Evolutionary conservation across 129 eudicot genomes (phyloP).

Genomic region (Escallonia herrerae): DNA sequence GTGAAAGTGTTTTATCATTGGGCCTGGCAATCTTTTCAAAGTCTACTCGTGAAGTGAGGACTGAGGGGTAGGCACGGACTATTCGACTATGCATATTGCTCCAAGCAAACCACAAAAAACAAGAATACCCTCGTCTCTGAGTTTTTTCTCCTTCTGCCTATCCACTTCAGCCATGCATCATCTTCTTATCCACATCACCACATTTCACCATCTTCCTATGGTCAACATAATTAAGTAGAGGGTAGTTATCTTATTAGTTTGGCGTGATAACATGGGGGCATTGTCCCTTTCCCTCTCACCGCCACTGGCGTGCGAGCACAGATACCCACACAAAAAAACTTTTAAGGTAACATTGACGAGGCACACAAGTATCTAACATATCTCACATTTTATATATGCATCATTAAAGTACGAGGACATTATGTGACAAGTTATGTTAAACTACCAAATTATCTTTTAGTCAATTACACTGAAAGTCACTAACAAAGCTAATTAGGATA

Average conservation of each 20-base stretch:
- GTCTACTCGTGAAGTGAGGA: not conserved
- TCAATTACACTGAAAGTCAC: constrained; percentile 21
- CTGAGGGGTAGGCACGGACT: too few relatives aligned
- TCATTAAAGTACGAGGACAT: constrained; percentile 1
- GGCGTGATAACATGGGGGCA: not conserved
- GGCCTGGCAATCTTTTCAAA: not conserved
- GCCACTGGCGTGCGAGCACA: too few relatives aligned
- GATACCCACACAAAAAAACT: too few relatives aligned
- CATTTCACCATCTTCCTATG: not conserved
- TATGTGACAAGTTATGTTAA: not conserved
- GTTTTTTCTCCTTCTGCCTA: not conserved
- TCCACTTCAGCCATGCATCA: not conserved
- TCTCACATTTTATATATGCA: not conserved
- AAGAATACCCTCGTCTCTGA: not conserved
- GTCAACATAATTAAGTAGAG: not conserved
- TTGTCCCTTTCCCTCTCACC: not conserved
- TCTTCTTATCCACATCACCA: not conserved
- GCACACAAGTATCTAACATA: not conserved
- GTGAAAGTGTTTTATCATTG: too few relatives aligned
- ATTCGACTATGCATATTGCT: too few relatives aligned
- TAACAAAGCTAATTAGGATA: constrained; percentile 25
- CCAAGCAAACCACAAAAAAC: not conserved
- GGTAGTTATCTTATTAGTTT: not conserved
- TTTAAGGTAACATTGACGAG: not conserved
- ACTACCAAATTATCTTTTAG: constrained; percentile 3